Conservation (phyloP, 352 stramenopile genomes). For the Phytophthora podocarpi region DNA sequence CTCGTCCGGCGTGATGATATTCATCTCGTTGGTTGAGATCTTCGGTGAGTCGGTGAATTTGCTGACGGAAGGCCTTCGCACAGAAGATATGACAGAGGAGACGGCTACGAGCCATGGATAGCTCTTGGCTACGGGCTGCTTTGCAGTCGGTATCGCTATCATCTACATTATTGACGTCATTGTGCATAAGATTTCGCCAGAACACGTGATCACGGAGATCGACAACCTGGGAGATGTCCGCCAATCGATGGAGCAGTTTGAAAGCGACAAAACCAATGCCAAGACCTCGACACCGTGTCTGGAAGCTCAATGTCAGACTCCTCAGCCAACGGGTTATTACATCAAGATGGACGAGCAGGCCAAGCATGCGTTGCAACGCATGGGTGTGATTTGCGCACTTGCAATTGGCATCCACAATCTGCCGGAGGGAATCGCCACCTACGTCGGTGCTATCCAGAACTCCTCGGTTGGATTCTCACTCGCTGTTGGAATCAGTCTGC, state of each 20-base stretch:
- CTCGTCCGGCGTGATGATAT: conserved; percentile 79
- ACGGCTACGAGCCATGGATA: conserved; percentile 61
- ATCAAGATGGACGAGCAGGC: conserved; percentile 38
- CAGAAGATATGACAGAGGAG: conserved; percentile 32
- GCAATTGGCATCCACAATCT: conserved; percentile 96
- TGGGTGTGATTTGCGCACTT: conserved; percentile 90
- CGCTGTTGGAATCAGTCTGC: conserved; percentile 95
- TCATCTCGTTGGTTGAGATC: conserved; percentile 78
- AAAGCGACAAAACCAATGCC: conserved; percentile 12
- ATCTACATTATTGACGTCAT: conserved; percentile 57
- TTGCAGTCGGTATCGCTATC: conserved; percentile 81
- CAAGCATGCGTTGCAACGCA: conserved; percentile 61
- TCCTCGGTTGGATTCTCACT: conserved; percentile 91
- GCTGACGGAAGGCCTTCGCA: conserved; percentile 42
- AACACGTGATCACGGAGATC: conserved; percentile 40
- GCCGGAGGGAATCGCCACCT: conserved; percentile 95
- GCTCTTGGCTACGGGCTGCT: conserved; percentile 80
- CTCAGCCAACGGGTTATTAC: neutral
- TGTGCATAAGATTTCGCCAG: conserved; percentile 43
- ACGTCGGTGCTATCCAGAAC: conserved; percentile 91
- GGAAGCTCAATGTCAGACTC: conserved; percentile 34
- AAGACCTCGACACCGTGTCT: conserved; percentile 15
- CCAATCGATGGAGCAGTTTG: conserved; percentile 39
- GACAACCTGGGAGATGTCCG: conserved; percentile 35
- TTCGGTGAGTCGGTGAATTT: conserved; percentile 47